Conservation (phyloP, 495 filamentous ascomycete species). For the Hypoxylon crocopeplum region DNA sequence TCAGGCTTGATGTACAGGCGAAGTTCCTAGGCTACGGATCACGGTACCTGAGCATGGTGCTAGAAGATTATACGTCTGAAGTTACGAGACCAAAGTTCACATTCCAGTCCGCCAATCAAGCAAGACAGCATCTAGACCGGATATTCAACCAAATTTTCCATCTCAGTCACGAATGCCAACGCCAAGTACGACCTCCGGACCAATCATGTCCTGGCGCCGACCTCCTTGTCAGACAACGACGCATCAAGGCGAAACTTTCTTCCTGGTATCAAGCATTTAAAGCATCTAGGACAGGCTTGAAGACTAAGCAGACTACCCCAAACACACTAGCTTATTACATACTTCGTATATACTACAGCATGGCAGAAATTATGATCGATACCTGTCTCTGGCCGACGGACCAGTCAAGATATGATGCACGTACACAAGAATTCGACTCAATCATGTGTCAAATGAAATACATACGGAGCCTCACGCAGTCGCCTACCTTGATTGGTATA, state of each 20-base stretch:
- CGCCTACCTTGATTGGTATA: neutral
- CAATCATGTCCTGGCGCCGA: neutral
- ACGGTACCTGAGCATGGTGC: conserved; percentile 15
- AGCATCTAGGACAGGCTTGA: neutral
- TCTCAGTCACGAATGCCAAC: conserved; percentile 33
- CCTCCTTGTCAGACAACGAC: conserved; percentile 11
- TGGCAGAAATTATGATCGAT: conserved; percentile 55
- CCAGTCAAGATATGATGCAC: conserved; percentile 52
- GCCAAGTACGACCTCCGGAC: neutral
- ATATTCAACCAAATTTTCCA: conserved; percentile 40
- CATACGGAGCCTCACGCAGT: conserved; percentile 33
- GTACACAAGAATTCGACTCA: conserved; percentile 47
- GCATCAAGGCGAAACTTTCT: conserved; percentile 25
- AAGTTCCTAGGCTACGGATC: conserved; percentile 38
- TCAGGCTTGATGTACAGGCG: conserved; percentile 46
- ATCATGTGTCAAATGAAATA: conserved; percentile 44
- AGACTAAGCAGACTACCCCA: neutral
- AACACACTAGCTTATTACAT: conserved; percentile 35
- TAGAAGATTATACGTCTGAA: neutral
- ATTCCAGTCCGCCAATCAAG: conserved; percentile 40
- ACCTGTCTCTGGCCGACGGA: conserved; percentile 44
- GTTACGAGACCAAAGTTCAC: conserved; percentile 7
- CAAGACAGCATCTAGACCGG: conserved; percentile 41
- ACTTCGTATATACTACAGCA: conserved; percentile 52
- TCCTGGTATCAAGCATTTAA: conserved; percentile 37